Evolutionary conservation across 2,329 filamentous ascomycete genomes (phyloP).

Genomic region (Plenodomus tracheiphilus): DNA sequence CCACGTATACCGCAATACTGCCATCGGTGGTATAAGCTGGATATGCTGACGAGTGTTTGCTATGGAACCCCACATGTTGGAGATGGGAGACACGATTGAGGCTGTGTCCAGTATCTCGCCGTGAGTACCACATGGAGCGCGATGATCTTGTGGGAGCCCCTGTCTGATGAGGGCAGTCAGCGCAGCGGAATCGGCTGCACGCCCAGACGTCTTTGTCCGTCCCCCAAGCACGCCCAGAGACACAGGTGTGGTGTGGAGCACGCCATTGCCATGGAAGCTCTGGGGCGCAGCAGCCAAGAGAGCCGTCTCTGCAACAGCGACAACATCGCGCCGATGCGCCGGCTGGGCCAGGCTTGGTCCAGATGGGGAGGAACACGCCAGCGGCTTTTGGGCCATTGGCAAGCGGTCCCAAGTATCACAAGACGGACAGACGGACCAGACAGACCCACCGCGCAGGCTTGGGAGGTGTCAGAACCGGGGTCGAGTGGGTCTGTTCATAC

Average conservation of each 20-base stretch:
- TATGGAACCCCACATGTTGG: not conserved
- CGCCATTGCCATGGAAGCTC: conserved; percentile 13
- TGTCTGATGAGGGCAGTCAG: conserved; percentile 1
- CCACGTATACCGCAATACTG: not conserved
- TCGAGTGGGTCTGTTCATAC: conserved; percentile 28
- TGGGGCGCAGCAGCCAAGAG: conserved; percentile 24
- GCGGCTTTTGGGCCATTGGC: conserved; percentile 1
- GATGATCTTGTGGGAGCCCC: not conserved
- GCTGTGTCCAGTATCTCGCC: not conserved
- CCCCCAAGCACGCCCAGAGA: conserved; percentile 22
- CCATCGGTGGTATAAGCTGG: not conserved
- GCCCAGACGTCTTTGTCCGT: conserved; percentile 16
- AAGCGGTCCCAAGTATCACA: conserved; percentile 28
- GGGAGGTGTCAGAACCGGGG: conserved; percentile 30
- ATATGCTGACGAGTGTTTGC: not conserved
- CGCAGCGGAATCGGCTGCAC: conserved; percentile 9
- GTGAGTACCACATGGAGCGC: not conserved
- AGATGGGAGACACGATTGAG: not conserved
- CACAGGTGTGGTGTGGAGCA: conserved; percentile 11
- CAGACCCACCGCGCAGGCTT: conserved; percentile 19
- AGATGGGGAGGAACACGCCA: conserved; percentile 5
- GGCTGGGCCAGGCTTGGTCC: conserved; percentile 21
- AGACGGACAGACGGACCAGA: conserved; percentile 28
- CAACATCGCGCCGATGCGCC: conserved; percentile 13
- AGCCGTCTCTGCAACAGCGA: conserved; percentile 6